Conservation (phyloP, 164 flowering plant species). For the Euptelea pleiosperma region DNA sequence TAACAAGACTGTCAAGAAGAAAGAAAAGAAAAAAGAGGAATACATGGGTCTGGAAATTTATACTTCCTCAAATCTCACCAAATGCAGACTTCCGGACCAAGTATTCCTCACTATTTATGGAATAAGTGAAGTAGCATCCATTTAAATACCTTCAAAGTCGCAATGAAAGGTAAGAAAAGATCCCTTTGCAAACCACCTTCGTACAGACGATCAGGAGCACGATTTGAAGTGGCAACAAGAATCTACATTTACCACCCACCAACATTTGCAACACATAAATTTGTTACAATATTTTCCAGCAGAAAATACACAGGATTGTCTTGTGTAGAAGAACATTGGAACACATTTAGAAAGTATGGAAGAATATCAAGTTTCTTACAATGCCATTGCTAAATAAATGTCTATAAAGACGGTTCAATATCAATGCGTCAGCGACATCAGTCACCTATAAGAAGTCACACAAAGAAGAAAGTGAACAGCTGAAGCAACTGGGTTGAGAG, state of each 20-base stretch:
- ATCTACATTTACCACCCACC: conserved; percentile 46
- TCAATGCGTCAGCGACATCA: conserved; percentile 99
- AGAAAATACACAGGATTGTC: neutral
- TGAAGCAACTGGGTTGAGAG: neutral
- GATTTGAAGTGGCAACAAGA: conserved; percentile 96
- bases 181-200: conserved; percentile 98
- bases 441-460: conserved; percentile 51
- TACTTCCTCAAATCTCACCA: neutral
- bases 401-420: conserved; percentile 81
- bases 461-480: conserved; percentile 6
- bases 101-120: neutral
- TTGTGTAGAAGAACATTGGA: neutral
- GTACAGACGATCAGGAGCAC: conserved; percentile 94
- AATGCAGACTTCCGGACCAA: neutral
- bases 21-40: neutral
- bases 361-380: conserved; percentile 45
- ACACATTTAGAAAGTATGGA: neutral
- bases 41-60: neutral
- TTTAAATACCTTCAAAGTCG: conserved; percentile 71
- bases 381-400: conserved; percentile 78
- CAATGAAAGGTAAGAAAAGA: conserved; percentile 92
- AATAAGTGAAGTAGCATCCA: conserved; percentile 3
- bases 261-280: conserved; percentile 7
- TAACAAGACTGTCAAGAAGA: neutral
- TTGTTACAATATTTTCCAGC: neutral